A percentile compares a stretch with the other conserved stretches of the same genome.
Evolutionary conservation across 179 eudicot genomes (phyloP).

Genomic region (Beta corolliflora): DNA sequence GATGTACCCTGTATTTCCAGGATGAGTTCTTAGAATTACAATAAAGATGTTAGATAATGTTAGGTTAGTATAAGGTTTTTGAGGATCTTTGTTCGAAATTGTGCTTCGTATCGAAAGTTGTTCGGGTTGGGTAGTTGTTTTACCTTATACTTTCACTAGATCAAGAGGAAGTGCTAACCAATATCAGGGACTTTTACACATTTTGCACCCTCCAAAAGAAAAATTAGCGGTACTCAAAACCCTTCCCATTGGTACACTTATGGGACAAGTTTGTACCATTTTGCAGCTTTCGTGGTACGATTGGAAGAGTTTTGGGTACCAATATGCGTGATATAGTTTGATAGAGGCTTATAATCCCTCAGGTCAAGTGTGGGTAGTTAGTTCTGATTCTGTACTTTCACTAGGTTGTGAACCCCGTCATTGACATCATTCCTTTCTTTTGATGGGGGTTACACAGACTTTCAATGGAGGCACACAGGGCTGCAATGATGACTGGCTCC

Average conservation of each 20-base stretch:
- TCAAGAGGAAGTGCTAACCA: not conserved
- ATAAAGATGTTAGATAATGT: not conserved
- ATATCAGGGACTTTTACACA: too few relatives aligned
- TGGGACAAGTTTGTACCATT: too few relatives aligned
- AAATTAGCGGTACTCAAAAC: too few relatives aligned
- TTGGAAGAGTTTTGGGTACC: too few relatives aligned
- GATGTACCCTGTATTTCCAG: not conserved
- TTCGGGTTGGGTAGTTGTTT: not conserved
- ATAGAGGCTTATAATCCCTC: too few relatives aligned
- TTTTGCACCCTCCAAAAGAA: too few relatives aligned
- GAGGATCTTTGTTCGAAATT: not conserved
- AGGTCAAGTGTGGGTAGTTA: slow-evolving; percentile 5
- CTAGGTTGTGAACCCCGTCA: slow-evolving; percentile 15
- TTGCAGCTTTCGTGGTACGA: too few relatives aligned
- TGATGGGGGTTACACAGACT: slow-evolving; percentile 61
- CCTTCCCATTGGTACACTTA: too few relatives aligned
- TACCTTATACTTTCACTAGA: not conserved
- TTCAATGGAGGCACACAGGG: slow-evolving; percentile 78
- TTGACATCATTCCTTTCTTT: slow-evolving; percentile 37
- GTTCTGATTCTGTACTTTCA: not conserved
- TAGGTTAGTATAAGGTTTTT: not conserved
- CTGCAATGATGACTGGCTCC: slow-evolving; percentile 65
- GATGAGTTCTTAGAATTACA: not conserved
- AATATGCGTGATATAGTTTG: too few relatives aligned
- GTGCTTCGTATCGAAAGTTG: not conserved